Evolutionary conservation across 139 green algal genomes (phyloP), one percentile per base, ranked within the genome.

Genomic region (Zygnema circumcarinatum): DNA sequence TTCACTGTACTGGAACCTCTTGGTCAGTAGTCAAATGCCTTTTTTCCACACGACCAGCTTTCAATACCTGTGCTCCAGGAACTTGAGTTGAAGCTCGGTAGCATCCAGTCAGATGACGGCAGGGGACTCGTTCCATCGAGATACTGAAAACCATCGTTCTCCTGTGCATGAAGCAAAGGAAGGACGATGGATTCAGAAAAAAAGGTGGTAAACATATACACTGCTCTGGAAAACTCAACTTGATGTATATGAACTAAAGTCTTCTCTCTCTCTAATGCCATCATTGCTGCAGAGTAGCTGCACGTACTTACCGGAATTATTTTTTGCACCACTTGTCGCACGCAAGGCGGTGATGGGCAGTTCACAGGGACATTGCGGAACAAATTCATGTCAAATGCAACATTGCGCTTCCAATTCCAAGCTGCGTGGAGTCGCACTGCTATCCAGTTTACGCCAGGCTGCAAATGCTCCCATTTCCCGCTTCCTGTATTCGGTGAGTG

Each of bases 361-460:
- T 22, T 2, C 32, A 47, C 29, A 25, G 52, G n/a, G 25, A 67
- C 31, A 53, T 82, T 82, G 36, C 74, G 74, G 39, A 53, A 68
- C 74, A 85, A 38, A 36, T 76, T 38, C 39, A 85, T 38, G 47
- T 85, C 78, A 38, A 85, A 76, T 3, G 35, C 78, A 35, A 11
- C 78, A 16, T 85, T 67, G 2, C 32, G 2, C 3, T 56, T 76
- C 78, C 78, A 85, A 56, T 76, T 25, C 32, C n/a, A 85, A 22
- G 40, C 21, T 36, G 41, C 52, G 42, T 85, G 78, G 29, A 85
- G 32, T 67, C 56, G 33, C 7, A 38, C 78, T 20, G 78, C 78
- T n/a, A 85, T 22, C 42, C 47, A 85, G 25, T 85, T 85, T 32
- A 85, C 2, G 39, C 78, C 78, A n/a, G 35, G n/a, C 78, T 85